Percentiles rank a stretch among this genome's conserved stretches.
phyloP scores from a whole-genome alignment of 2,329 filamentous ascomycete genomes.

The Aspergillus sp. region DNA sequence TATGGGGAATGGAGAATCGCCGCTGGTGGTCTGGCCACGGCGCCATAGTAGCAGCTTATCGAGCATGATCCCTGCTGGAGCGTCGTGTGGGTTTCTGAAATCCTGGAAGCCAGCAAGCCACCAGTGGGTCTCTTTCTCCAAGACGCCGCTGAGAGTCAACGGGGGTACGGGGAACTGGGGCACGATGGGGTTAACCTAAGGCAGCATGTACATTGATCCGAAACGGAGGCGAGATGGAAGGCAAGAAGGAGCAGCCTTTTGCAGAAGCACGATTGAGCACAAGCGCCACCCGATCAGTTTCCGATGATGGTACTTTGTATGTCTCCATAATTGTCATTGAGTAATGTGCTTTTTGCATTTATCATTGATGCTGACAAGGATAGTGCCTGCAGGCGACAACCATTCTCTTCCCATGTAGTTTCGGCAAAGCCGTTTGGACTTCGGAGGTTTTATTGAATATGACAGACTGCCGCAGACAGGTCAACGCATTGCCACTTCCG shows the following conservation, averaged over 20 bases:
- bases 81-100: conserved; percentile 14
- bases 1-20: not conserved
- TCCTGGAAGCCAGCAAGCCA: conserved; percentile 11
- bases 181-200: not conserved
- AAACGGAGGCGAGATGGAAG: not conserved
- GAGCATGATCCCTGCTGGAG: conserved; percentile 2
- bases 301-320: not conserved
- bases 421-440: not conserved
- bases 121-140: not conserved
- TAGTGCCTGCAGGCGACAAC: not conserved
- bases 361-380: not conserved
- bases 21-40: not conserved
- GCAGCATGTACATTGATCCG: not conserved
- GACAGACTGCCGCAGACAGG: not conserved
- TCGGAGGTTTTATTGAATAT: not conserved
- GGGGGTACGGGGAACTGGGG: not conserved
- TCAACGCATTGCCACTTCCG: not conserved
- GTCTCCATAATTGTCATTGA: not conserved
- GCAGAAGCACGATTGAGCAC: not conserved
- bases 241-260: not conserved
- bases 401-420: not conserved
- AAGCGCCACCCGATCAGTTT: not conserved
- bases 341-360: not conserved
- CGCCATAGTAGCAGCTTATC: not conserved
- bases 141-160: not conserved